Conservation (phyloP, 441 rosid species). For the Adansonia rubrostipa region DNA sequence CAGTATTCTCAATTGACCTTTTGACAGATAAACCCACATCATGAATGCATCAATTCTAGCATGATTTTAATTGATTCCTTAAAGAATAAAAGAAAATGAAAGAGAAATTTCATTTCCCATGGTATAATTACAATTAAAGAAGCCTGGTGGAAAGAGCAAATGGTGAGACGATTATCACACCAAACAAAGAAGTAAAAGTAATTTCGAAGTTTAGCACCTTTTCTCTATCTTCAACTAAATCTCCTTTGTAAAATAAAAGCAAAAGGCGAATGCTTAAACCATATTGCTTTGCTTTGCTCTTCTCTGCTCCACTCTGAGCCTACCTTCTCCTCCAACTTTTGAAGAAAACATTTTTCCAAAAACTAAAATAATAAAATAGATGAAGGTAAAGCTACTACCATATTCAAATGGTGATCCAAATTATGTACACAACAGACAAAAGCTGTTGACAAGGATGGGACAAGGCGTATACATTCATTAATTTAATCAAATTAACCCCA, state of each 20-base stretch:
- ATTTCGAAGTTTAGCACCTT: too few relatives aligned
- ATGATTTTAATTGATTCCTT: background rate
- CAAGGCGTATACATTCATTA: background rate
- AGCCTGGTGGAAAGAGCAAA: conserved; percentile 1
- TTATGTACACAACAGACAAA: background rate
- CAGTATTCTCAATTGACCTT: too few relatives aligned
- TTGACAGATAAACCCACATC: too few relatives aligned
- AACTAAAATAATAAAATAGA: too few relatives aligned
- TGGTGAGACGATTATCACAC: background rate
- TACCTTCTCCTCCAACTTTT: background rate
- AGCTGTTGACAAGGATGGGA: too few relatives aligned
- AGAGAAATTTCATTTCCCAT: background rate
- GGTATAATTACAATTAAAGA: background rate
- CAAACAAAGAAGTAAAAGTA: too few relatives aligned
- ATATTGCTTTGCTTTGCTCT: background rate
- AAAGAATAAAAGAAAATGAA: background rate
- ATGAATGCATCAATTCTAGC: too few relatives aligned
- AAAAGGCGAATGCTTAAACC: background rate
- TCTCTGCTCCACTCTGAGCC: conserved; percentile 5
- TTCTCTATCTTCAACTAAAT: too few relatives aligned
- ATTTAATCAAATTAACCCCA: background rate
- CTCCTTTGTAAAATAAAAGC: background rate
- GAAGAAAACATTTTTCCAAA: background rate
- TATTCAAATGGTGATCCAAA: background rate
- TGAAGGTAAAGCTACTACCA: too few relatives aligned